These are phyloP conservation scores for Aspergillus sp. DNA, from an alignment of 2,329 filamentous ascomycete genomes.

Conservation along the genomic window DNA sequence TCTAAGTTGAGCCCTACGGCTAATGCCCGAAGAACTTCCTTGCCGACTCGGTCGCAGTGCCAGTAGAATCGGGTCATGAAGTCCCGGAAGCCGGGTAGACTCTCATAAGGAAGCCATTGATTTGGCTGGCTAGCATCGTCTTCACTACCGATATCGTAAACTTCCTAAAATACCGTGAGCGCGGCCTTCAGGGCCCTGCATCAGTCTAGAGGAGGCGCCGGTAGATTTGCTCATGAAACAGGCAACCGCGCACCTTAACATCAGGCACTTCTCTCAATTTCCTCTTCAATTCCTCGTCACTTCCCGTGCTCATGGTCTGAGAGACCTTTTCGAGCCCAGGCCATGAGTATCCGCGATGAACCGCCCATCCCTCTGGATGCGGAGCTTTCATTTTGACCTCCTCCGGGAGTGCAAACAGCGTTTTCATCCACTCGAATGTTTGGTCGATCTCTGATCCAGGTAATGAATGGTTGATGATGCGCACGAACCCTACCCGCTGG, in stretches of 20 bases:
- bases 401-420: slow-evolving; percentile 45
- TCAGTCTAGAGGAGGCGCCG: neutral
- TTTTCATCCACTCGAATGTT: slow-evolving; percentile 46
- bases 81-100: slow-evolving; percentile 47
- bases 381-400: slow-evolving; percentile 51
- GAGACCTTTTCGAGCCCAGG: slow-evolving; percentile 56
- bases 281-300: slow-evolving; percentile 43
- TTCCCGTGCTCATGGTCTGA: slow-evolving; percentile 43
- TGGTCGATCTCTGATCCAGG: slow-evolving; percentile 38
- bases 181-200: neutral
- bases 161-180: slow-evolving; percentile 41
- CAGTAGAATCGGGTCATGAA: slow-evolving; percentile 54
- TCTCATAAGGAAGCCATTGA: slow-evolving; percentile 49
- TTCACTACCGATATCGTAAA: slow-evolving; percentile 54
- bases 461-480: slow-evolving; percentile 51
- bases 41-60: slow-evolving; percentile 45
- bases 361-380: slow-evolving; percentile 49
- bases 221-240: neutral
- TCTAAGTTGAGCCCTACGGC: slow-evolving; percentile 50
- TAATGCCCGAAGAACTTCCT: slow-evolving; percentile 48
- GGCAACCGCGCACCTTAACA: slow-evolving; percentile 47
- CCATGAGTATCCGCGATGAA: slow-evolving; percentile 58
- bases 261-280: slow-evolving; percentile 50
- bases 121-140: slow-evolving; percentile 48
- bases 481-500: slow-evolving; percentile 49